Evolutionary conservation across 768 basidiomycete species (phyloP), one percentile per base, ranked within the genome.

Genomic region (Boletus patriciae): DNA sequence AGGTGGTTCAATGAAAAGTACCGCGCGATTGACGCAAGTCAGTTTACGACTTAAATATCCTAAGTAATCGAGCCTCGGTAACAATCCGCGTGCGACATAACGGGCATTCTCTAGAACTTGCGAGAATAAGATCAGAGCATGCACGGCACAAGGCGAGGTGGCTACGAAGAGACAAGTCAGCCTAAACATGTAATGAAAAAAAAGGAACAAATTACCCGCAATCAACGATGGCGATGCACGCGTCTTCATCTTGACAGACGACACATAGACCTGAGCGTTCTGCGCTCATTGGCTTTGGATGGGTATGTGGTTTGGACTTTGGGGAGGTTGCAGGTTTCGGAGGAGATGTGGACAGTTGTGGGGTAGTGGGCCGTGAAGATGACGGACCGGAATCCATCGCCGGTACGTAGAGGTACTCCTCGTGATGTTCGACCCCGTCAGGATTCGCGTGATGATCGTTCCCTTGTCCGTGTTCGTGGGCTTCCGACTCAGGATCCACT

Each of bases 181-280:
- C 8, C 34, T 29, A 23, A 16, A 53, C 4, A 46, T 33, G 13
- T 1, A 29, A 41, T 4, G 8, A 38, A 41, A 48, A 37, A 34
- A 60, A 33, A 34, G 25, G 11, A 12, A 43, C 16, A 1, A 82
- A 87, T 43, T 69, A 92, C 88, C 94, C 94, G 82, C 94, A 97
- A 72, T 97, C 94, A 13, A 96, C 89, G 52, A 94, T 85, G 3
- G 93, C 94, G 55, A 97, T 90, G 62, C 90, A 94, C 0, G 94
- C 94, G 61, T 96, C 94, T 57, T 94, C 90, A 59, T 97, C 94
- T 67, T 95, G 94, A 66, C 94, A 97, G 11, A 97, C 82, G 0
- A 96, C 91, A 69, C 94, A 97, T 6, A 94, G 72, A 2, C 94
- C 93, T 10, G 82, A 81, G 23, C 86, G 81, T 59, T 92, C 90